Percentiles rank a stretch among this genome's conserved stretches.
Conservation (phyloP, 805 yeast genomes). For the Lipomyces chichibuensis region DNA sequence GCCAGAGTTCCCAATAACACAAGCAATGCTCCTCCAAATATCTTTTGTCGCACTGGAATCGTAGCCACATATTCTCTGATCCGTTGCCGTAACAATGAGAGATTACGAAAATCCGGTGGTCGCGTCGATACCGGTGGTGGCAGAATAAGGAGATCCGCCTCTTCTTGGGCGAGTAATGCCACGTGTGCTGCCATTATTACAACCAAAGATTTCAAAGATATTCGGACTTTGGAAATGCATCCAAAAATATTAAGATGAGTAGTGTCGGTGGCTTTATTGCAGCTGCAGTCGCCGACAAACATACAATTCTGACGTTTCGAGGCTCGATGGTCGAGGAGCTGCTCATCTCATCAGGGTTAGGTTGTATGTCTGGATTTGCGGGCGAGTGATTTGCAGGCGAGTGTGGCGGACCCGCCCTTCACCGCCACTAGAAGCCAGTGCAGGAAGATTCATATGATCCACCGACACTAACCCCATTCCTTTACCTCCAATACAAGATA, state of each 20-base stretch:
- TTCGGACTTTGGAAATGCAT: not conserved
- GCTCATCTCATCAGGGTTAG: slow-evolving; percentile 1
- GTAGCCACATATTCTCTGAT: slow-evolving; percentile 16
- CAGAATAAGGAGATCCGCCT: slow-evolving; percentile 29
- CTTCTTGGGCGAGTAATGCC: slow-evolving; percentile 20
- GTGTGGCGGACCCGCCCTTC: too few species aligned
- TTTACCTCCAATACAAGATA: too few species aligned
- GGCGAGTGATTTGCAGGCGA: too few species aligned
- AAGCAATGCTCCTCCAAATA: slow-evolving; percentile 21
- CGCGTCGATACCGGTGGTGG: slow-evolving; percentile 13
- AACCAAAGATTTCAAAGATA: not conserved
- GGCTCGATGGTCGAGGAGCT: not conserved
- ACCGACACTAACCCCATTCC: too few species aligned
- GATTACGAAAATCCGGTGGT: slow-evolving; percentile 18
- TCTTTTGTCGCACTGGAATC: slow-evolving; percentile 25
- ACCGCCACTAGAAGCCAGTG: too few species aligned
- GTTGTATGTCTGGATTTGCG: too few species aligned
- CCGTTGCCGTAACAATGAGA: slow-evolving; percentile 9
- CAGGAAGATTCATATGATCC: too few species aligned
- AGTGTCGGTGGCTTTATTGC: too few species aligned
- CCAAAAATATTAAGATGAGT: not conserved
- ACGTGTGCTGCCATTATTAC: not conserved
- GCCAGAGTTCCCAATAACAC: slow-evolving; percentile 14
- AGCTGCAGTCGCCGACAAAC: too few species aligned
- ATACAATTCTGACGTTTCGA: too few species aligned